Evolutionary conservation across 2,329 filamentous ascomycete species (phyloP).

Genomic region (Ceratocystis diversiconidia): DNA sequence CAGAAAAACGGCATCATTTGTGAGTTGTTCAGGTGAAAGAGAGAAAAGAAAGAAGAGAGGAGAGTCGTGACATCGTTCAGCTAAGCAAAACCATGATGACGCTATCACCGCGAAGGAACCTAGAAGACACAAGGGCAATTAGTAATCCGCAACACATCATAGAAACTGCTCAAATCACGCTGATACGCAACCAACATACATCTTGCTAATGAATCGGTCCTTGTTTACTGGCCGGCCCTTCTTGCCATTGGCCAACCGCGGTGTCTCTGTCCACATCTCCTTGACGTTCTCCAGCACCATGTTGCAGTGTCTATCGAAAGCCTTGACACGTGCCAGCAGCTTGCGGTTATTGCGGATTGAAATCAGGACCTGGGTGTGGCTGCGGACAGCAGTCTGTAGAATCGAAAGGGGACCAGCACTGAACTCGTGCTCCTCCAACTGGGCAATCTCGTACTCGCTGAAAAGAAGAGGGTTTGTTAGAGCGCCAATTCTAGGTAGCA

Average conservation of each 20-base stretch:
- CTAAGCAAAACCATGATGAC: slow-evolving; percentile 78
- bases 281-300: slow-evolving; percentile 90
- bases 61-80: slow-evolving; percentile 27
- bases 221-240: slow-evolving; percentile 89
- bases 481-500: neutral
- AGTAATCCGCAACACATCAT: neutral
- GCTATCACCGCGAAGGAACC: slow-evolving; percentile 75
- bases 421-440: slow-evolving; percentile 47
- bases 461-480: slow-evolving; percentile 11
- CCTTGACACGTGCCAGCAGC: slow-evolving; percentile 90
- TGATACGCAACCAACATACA: slow-evolving; percentile 41
- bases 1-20: slow-evolving; percentile 9
- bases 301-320: slow-evolving; percentile 97
- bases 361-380: slow-evolving; percentile 90
- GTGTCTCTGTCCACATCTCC: slow-evolving; percentile 99
- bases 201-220: slow-evolving; percentile 95
- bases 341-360: slow-evolving; percentile 98
- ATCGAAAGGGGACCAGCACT: slow-evolving; percentile 55
- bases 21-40: slow-evolving; percentile 13
- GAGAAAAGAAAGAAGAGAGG: neutral
- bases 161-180: neutral
- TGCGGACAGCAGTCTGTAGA: slow-evolving; percentile 89
- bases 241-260: slow-evolving; percentile 67
- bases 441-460: slow-evolving; percentile 82
- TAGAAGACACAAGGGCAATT: slow-evolving; percentile 25